phyloP scores from a whole-genome alignment of 176 grass and related monocot genomes.

The Musa itinerans region DNA sequence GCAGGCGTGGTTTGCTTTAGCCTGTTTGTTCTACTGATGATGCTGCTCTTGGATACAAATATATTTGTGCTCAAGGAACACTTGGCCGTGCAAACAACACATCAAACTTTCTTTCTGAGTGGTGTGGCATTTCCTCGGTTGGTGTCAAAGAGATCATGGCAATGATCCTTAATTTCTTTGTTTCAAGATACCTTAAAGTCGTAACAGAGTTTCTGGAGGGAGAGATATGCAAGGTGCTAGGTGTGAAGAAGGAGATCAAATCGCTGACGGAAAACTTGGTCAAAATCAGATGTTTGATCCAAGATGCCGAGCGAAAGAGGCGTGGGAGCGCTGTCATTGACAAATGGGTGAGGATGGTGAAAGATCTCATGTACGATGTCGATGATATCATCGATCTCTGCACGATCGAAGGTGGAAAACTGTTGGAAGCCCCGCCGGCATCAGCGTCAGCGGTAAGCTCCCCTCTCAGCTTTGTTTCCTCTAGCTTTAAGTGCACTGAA shows the following conservation, averaged over 20 bases:
- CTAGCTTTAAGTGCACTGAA: background rate
- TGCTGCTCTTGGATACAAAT: too few relatives aligned
- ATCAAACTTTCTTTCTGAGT: too few relatives aligned
- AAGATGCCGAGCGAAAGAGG: constrained; percentile 21
- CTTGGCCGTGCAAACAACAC: too few relatives aligned
- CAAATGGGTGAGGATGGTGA: constrained; percentile 29
- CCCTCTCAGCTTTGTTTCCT: background rate
- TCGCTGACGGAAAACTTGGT: background rate
- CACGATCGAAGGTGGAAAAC: constrained; percentile 21
- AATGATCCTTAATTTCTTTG: constrained; percentile 20
- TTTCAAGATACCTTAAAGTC: constrained; percentile 1
- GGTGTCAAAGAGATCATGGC: constrained; percentile 5
- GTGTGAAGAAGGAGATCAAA: constrained; percentile 23
- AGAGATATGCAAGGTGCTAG: constrained; percentile 15
- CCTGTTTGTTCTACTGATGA: too few relatives aligned
- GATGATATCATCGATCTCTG: constrained; percentile 34
- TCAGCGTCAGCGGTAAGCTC: background rate
- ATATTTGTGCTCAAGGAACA: too few relatives aligned
- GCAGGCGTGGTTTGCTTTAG: too few relatives aligned
- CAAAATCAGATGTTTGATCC: constrained; percentile 14
- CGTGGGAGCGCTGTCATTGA: background rate
- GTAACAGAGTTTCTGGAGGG: constrained; percentile 1
- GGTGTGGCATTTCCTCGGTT: too few relatives aligned
- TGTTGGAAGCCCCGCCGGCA: background rate
- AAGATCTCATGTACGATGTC: constrained; percentile 32